Evolutionary conservation across 176 grass and related monocot species (phyloP), one percentile per base, ranked within the genome.

Genomic region (Musa schizocarpa): DNA sequence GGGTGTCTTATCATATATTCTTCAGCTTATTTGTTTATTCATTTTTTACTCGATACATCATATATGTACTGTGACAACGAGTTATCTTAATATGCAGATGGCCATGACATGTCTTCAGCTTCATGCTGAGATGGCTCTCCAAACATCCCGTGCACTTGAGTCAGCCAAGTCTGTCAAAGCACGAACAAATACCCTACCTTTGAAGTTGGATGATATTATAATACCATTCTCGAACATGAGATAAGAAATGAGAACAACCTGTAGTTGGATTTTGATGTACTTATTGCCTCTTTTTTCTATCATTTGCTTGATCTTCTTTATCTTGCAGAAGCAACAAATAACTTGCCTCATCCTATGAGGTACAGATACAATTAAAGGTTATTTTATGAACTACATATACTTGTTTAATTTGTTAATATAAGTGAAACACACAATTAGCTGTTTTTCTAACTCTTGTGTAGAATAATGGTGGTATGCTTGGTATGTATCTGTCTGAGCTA

Each of bases 81-180:
- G 66, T 78, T 13, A n/a, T 57, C 52, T 79, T 74, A 63, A 82
- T 55, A 52, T 74, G 22, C 72, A 93, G 93, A 97, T 97, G 93
- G 88, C 93, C 50, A 87, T 97, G 88, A 90, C 76, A 81, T 97
- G 90, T 82, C 84, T 93, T 75, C 81, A 85, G 13, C 87, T 97
- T 14, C 93, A 93, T 83, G 92, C 90, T 0, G 88, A 93, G 90
- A 88, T 97, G 87, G 90, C 88, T 51, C 86, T 97, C 71, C 90
- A 97, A 72, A 86, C 90, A 71, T 97, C 90, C 17, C 88, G 93
- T 9, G 80, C 93, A 4, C 75, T 97, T 53, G 90, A 97, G 84
- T 80, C 88, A 25, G 88, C 77, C 6, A 11, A 88, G 50, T 78
- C 66, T 78, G 63, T 78, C 56, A 86, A 83, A 71, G 34, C 90